These are phyloP conservation scores for Alternaria alternata DNA, from an alignment of 2,329 filamentous ascomycete species.

Conservation along the genomic window DNA sequence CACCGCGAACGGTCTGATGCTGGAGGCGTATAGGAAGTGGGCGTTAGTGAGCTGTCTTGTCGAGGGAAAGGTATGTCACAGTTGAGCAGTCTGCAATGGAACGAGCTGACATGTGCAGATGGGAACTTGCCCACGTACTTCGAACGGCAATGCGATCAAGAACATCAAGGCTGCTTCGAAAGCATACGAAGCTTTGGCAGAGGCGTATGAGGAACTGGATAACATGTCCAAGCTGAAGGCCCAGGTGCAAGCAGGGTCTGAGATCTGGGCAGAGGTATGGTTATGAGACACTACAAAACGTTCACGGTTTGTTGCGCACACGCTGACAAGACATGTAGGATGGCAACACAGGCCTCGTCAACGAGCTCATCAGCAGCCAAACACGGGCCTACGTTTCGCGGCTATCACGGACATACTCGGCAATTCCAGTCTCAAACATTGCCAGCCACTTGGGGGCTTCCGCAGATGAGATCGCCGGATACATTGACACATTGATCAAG, in stretches of 20 bases:
- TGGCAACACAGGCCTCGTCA: constrained; percentile 74
- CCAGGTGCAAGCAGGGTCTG: constrained; percentile 67
- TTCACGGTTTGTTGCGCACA: constrained; percentile 16
- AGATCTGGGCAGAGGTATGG: constrained; percentile 67
- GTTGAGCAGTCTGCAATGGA: neutral
- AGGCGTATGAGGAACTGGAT: constrained; percentile 66
- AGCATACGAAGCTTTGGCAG: constrained; percentile 74
- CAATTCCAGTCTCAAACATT: constrained; percentile 65
- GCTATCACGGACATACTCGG: constrained; percentile 75
- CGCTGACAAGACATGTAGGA: constrained; percentile 59
- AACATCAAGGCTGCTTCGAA: constrained; percentile 67
- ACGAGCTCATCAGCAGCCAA: constrained; percentile 74
- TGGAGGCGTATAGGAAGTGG: constrained; percentile 93
- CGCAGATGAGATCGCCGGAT: constrained; percentile 61
- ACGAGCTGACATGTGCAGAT: constrained; percentile 48
- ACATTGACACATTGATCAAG: constrained; percentile 63
- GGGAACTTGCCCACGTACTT: constrained; percentile 64
- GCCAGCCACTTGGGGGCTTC: constrained; percentile 60
- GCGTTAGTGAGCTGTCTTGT: constrained; percentile 77
- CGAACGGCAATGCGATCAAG: constrained; percentile 63
- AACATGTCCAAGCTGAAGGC: constrained; percentile 65
- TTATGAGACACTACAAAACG: constrained; percentile 21
- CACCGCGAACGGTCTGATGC: constrained; percentile 77
- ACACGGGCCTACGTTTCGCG: constrained; percentile 78
- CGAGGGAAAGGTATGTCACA: constrained; percentile 65